Conservation (phyloP, 345 rosid genomes). For the Tarenaya hassleriana region DNA sequence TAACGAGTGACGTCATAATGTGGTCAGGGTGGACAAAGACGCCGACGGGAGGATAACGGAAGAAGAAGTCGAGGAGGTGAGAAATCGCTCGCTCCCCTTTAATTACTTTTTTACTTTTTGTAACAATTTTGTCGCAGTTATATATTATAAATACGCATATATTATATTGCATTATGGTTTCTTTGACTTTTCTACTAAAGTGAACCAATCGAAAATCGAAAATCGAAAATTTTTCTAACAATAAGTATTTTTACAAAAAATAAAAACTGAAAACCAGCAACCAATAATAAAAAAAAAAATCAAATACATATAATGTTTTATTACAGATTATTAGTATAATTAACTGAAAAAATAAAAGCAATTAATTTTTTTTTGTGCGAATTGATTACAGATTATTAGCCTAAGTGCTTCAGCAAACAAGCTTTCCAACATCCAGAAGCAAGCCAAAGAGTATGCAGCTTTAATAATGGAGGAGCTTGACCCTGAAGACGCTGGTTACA, state of each 20-base stretch:
- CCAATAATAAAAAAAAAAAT: too few species aligned
- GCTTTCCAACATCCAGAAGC: conserved; percentile 48
- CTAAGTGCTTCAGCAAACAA: conserved; percentile 64
- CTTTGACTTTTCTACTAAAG: too few species aligned
- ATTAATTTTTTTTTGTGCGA: conserved; percentile 6
- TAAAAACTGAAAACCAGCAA: too few species aligned
- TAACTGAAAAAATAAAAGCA: too few species aligned
- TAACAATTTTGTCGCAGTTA: too few species aligned
- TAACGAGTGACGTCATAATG: background rate
- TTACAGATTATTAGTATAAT: too few species aligned
- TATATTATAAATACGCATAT: too few species aligned
- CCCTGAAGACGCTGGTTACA: conserved; percentile 50
- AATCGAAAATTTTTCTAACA: too few species aligned
- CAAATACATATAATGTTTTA: too few species aligned
- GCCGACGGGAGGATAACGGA: conserved; percentile 62
- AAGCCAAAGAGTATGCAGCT: conserved; percentile 67
- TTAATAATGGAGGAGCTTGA: conserved; percentile 77
- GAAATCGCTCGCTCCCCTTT: background rate
- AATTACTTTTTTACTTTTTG: background rate
- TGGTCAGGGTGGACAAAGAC: conserved; percentile 66
- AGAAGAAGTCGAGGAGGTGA: conserved; percentile 57
- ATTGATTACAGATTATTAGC: conserved; percentile 40
- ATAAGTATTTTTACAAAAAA: too few species aligned
- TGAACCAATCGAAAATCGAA: too few species aligned
- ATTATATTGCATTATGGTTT: too few species aligned